Evolutionary conservation across 2,329 filamentous ascomycete genomes (phyloP).

Genomic region (Aureobasidium sp.): DNA sequence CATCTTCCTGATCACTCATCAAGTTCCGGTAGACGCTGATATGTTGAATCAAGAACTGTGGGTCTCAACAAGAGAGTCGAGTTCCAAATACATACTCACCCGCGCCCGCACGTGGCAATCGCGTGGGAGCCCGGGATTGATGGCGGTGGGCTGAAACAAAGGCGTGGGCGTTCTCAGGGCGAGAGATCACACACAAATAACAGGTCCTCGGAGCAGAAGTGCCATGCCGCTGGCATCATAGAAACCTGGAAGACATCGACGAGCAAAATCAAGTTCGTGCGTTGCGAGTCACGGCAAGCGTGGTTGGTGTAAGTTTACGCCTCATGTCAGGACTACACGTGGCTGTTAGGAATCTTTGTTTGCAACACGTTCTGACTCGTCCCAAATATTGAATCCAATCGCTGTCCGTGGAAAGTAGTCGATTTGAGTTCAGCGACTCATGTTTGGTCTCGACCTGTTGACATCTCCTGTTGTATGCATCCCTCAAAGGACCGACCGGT

Average conservation of each 20-base stretch:
- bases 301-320: constrained; percentile 3
- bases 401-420: background rate
- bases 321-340: constrained; percentile 1
- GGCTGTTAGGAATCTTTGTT: background rate
- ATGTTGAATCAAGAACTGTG: background rate
- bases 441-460: background rate
- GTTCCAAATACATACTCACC: background rate
- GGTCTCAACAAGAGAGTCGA: background rate
- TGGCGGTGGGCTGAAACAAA: constrained; percentile 5
- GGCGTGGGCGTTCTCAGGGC: background rate
- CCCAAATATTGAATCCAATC: background rate
- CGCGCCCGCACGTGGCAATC: background rate
- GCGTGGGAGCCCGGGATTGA: background rate
- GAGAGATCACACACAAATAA: background rate
- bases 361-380: constrained; percentile 4
- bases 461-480: background rate
- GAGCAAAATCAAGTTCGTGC: background rate
- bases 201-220: background rate
- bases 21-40: background rate
- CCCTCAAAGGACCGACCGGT: background rate
- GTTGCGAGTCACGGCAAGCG: background rate
- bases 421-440: background rate
- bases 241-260: background rate
- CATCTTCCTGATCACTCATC: background rate
- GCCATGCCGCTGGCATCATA: constrained; percentile 9